Base-by-base conservation (phyloP, 805 yeast species). In the Candida tammaniensis region DNA sequence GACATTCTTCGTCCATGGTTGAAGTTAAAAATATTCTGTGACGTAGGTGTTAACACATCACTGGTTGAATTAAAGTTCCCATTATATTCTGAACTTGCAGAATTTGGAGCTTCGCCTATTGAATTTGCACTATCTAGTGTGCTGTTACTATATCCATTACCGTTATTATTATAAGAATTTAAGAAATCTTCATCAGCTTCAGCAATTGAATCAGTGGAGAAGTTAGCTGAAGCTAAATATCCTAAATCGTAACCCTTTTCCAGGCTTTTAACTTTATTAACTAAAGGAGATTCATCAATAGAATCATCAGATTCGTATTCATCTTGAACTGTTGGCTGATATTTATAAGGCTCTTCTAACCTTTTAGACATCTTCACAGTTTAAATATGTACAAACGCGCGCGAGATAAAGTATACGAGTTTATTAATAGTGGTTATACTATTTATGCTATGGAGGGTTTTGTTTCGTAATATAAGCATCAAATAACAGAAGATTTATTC, bases 401-500 rank as follows among this genome's bases (percentile, higher is more conserved):
- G n/a, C n/a, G n/a, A n/a, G n/a, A n/a, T n/a, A n/a, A n/a, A n/a
- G n/a, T n/a, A n/a, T n/a, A n/a, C n/a, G n/a, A n/a, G n/a, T n/a
- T n/a, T n/a, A n/a, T n/a, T n/a, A n/a, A n/a, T n/a, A n/a, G n/a
- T n/a, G n/a, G n/a, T n/a, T n/a, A n/a, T n/a, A n/a, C n/a, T 11
- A 22, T 6, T 5, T 22, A 22, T 5, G 10, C 17, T 15, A 25
- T 37, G 64, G 57, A 2, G 70, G 71, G 31, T 68, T 68, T 42
- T 67, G 72, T 35, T 51, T 57, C 2, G 68, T 65, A 14, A 61
- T 55, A 42, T 57, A 67, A 0, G 71, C 68, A 35, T 64, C 71
- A 30, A 68, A 63, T 20, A 64, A 45, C 45, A 61, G 68, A 11
- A 68, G 47, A 41, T 59, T 59, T 17, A 63, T 48, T 31, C 64